Percentiles rank a stretch among this genome's conserved stretches.
These are phyloP conservation scores for Metahyphopichia silvanorum DNA, from an alignment of 805 yeast genomes.

Conservation along the genomic window DNA sequence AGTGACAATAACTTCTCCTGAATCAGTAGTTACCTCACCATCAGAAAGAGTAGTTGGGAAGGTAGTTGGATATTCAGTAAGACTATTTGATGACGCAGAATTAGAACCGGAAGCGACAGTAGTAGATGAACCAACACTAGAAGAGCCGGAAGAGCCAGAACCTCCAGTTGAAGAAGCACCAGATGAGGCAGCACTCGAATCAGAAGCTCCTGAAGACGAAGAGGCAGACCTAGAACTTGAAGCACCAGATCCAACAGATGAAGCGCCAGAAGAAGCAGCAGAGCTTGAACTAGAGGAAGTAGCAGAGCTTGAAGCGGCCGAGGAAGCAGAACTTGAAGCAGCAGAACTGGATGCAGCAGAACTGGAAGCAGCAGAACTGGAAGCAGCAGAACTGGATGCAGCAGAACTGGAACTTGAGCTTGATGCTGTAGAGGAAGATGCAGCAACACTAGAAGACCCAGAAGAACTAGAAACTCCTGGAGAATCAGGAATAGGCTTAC, in stretches of 20 bases:
- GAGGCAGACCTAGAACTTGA: neutral
- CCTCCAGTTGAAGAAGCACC: neutral
- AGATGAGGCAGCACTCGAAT: neutral
- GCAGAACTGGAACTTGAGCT: too few relatives aligned
- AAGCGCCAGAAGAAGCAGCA: neutral
- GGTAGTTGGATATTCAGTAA: neutral
- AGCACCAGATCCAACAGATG: constrained; percentile 1
- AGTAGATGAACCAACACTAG: too few relatives aligned
- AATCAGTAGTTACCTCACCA: neutral
- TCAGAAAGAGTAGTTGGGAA: neutral
- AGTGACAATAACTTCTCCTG: neutral
- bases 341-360: neutral
- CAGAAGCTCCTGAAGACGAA: constrained; percentile 1
- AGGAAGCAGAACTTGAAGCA: neutral
- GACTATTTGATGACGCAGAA: neutral
- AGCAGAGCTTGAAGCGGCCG: neutral
- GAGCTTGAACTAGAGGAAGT: neutral
- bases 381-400: neutral
- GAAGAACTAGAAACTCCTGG: neutral
- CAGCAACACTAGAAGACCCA: neutral
- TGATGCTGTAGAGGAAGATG: too few relatives aligned
- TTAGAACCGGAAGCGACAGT: neutral
- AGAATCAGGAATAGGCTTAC: neutral
- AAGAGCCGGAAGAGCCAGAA: neutral
- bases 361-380: neutral